Evolutionary conservation across 768 basidiomycete genomes (phyloP).

Genomic region (Suillus fuscotomentosus): DNA sequence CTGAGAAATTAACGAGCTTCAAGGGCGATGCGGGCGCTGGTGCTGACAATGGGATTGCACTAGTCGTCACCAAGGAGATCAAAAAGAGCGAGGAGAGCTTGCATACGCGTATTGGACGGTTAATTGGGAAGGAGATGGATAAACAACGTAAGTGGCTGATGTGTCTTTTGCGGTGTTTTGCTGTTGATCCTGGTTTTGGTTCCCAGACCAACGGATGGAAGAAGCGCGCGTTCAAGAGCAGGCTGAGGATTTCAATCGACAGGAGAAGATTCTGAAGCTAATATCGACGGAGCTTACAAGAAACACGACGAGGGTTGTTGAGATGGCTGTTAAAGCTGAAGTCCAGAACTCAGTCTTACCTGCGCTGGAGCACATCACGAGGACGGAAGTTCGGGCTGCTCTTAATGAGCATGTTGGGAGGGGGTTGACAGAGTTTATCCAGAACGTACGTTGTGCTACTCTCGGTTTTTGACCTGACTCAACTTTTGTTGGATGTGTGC

Average conservation of each 20-base stretch:
- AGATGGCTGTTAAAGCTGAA: constrained; percentile 84
- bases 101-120: constrained; percentile 70
- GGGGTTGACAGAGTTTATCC: constrained; percentile 69
- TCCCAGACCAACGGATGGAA: constrained; percentile 77
- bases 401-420: constrained; percentile 77
- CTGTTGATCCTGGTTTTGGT: not conserved
- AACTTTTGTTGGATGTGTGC: constrained; percentile 2
- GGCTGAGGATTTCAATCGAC: constrained; percentile 76
- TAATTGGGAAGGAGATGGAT: constrained; percentile 86
- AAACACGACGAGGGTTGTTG: constrained; percentile 86
- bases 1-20: constrained; percentile 18
- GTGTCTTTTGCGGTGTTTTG: constrained; percentile 7
- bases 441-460: constrained; percentile 46
- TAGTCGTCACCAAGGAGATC: constrained; percentile 71
- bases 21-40: constrained; percentile 29
- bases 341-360: constrained; percentile 84
- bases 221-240: constrained; percentile 78
- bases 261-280: constrained; percentile 87
- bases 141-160: constrained; percentile 67
- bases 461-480: not conserved
- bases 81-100: constrained; percentile 80
- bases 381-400: constrained; percentile 74
- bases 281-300: constrained; percentile 85
- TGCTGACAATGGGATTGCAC: constrained; percentile 55
- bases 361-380: constrained; percentile 78